Base-by-base conservation (phyloP, 2,329 filamentous ascomycete genomes). In the Talaromyces amestolkiae region DNA sequence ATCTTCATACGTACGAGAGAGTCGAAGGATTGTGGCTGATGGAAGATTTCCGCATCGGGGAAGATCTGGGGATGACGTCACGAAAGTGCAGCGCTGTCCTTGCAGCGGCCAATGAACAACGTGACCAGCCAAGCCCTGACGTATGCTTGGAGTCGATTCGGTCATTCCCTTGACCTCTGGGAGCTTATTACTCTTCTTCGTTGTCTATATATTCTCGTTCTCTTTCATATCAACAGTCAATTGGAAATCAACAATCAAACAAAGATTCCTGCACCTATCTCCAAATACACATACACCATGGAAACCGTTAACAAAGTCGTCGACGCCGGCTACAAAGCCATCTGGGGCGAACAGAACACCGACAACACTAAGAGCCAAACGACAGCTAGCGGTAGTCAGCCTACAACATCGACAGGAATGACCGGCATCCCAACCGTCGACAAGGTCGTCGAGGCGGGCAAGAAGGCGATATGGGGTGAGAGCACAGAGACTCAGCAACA, bases 291-390 rank as follows among this genome's bases (percentile, higher is more conserved):
- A 62, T 11, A 19, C 41, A 58, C 22, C 54, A 91, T 91, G 88
- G 89, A 91, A 67, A 85, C 87, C 39, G 81, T 91, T 70, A 88
- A 80, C 76, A 73, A 72, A 74, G 79, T 87, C 62, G 82, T 84
- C 37, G 72, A 74, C 15, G 75, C 80, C 4, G 82, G 83, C 35
- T 80, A 81, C 24, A 81, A 82, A 37, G 66, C 58, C 43, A 62
- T 65, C 47, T 67, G 66, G 66, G 63, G 66, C 37, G 53, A 63
- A 54, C 59, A 63, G 11, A 24, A 24, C 11, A 27, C 37, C 37
- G 19, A 60, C 49, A 53, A 13, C 2, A 17, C 10, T 10, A 51
- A 13, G n/a, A 64, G 22, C 8, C 47, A 19, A 43, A 43, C 24
- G 10, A 39, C 58, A 17, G 58, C 45, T 10, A 31, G 53, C 31